Percentiles rank a stretch among this genome's conserved stretches.
These are phyloP conservation scores for Hypoxylon sp. DNA, from an alignment of 2,329 filamentous ascomycete genomes.

Conservation along the genomic window DNA sequence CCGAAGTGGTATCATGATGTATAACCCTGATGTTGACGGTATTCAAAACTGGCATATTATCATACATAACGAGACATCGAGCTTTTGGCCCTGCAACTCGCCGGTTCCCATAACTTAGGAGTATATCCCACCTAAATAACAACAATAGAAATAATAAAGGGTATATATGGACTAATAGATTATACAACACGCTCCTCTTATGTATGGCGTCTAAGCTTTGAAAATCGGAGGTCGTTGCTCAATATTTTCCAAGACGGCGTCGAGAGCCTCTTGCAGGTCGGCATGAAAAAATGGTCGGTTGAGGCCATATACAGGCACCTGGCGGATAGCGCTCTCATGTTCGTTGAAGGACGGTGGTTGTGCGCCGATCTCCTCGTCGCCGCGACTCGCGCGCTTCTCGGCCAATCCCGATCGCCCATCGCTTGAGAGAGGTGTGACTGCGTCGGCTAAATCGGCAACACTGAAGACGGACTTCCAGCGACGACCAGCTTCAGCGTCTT, in stretches of 20 bases:
- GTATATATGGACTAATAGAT: conserved; percentile 33
- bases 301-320: conserved; percentile 59
- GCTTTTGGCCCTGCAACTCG: conserved; percentile 4
- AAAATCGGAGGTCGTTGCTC: conserved; percentile 33
- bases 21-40: not conserved
- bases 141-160: conserved; percentile 14
- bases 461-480: conserved; percentile 50
- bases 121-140: conserved; percentile 16
- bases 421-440: conserved; percentile 36
- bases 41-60: conserved; percentile 7
- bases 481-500: conserved; percentile 28
- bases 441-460: conserved; percentile 45
- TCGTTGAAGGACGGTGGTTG: conserved; percentile 38
- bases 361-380: conserved; percentile 42
- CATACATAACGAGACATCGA: conserved; percentile 8
- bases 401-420: conserved; percentile 18
- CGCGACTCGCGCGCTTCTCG: conserved; percentile 40
- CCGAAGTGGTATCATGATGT: not conserved
- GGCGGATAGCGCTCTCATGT: conserved; percentile 26
- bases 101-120: not conserved
- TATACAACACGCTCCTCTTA: conserved; percentile 11
- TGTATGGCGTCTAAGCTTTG: conserved; percentile 8
- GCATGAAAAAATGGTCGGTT: conserved; percentile 69
- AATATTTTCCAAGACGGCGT: conserved; percentile 64
- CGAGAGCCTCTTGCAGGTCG: conserved; percentile 57